Evolutionary conservation across 345 rosid genomes (phyloP).

Genomic region (Eucalyptus pauciflora): DNA sequence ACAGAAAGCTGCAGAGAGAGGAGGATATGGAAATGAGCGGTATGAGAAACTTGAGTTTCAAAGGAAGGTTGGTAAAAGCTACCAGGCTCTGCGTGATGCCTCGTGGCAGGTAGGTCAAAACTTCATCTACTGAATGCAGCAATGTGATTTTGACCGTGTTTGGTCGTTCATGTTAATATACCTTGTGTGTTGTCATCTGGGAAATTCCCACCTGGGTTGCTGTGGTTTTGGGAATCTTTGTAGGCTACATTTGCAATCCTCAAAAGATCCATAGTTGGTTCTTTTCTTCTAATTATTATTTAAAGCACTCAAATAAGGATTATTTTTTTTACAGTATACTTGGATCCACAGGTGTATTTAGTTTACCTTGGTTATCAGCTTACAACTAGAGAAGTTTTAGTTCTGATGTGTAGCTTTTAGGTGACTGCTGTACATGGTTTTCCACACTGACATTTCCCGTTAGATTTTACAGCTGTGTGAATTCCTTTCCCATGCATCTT

Average conservation of each 20-base stretch:
- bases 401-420: neutral
- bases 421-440: neutral
- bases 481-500: neutral
- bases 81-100: constrained; percentile 49
- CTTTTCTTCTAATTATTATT: neutral
- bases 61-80: constrained; percentile 49
- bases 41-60: constrained; percentile 85
- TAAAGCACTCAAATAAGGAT: neutral
- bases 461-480: neutral
- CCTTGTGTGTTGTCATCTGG: neutral
- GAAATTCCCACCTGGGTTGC: neutral
- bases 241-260: neutral
- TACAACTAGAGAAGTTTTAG: neutral
- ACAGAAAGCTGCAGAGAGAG: constrained; percentile 91
- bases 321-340: neutral
- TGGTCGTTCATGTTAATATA: neutral
- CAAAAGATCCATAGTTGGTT: neutral
- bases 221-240: neutral
- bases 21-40: constrained; percentile 93
- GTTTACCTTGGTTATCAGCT: neutral
- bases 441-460: neutral
- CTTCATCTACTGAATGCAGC: neutral
- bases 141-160: neutral
- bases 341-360: neutral
- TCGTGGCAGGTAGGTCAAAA: constrained; percentile 70